phyloP scores from a whole-genome alignment of 208 protist species.

The Naegleria lovaniensis region DNA sequence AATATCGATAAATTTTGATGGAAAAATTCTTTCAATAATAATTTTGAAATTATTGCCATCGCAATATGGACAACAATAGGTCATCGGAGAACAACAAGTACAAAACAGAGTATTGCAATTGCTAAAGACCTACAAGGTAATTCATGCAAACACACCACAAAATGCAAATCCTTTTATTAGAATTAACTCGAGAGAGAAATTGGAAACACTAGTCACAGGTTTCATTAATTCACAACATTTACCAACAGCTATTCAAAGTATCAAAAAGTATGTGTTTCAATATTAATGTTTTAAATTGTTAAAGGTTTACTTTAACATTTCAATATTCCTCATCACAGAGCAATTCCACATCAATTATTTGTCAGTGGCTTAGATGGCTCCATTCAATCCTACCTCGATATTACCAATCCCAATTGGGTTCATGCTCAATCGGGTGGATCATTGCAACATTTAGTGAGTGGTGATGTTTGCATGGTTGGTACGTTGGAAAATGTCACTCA shows the following conservation, averaged over 20 bases:
- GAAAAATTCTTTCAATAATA: not conserved
- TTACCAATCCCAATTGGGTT: not conserved
- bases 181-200: not conserved
- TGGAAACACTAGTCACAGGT: not conserved
- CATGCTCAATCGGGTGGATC: not conserved
- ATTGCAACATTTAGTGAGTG: not conserved
- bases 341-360: not conserved
- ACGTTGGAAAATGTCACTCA: not conserved
- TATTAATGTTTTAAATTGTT: no score
- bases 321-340: no score
- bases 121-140: not conserved
- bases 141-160: not conserved
- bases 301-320: no score
- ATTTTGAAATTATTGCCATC: not conserved
- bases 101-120: not conserved
- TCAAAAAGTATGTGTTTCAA: constrained; percentile 5
- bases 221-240: not conserved
- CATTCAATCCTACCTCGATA: not conserved
- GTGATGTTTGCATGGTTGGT: constrained; percentile 7
- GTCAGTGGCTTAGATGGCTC: not conserved
- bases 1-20: not conserved
- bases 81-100: not conserved
- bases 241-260: not conserved
- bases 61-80: not conserved
- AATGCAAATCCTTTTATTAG: not conserved